Evolutionary conservation across 2,329 filamentous ascomycete species (phyloP).

Genomic region (Colletotrichum eremochloae): DNA sequence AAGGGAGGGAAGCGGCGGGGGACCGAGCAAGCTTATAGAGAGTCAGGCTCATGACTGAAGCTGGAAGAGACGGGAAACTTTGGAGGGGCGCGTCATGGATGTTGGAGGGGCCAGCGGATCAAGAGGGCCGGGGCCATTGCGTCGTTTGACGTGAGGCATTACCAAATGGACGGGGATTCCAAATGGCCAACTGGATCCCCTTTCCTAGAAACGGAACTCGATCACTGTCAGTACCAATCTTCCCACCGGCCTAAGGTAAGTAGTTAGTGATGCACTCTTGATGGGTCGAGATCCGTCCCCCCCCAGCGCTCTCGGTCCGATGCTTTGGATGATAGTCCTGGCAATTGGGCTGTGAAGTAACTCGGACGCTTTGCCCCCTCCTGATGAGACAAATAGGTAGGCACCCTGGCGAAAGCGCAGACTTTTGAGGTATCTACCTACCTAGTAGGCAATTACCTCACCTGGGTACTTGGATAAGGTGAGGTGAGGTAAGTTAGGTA

Average conservation of each 20-base stretch:
- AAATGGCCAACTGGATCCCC: constrained; percentile 21
- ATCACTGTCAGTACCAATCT: not conserved
- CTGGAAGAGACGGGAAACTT: not conserved
- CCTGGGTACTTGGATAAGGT: no score
- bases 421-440: not conserved
- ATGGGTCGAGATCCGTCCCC: constrained; percentile 29
- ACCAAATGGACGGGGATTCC: constrained; percentile 23
- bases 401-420: constrained; percentile 10
- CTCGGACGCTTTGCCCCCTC: constrained; percentile 18
- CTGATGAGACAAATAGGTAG: constrained; percentile 19
- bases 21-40: constrained; percentile 21
- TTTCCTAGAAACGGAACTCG: not conserved
- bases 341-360: not conserved
- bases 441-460: not conserved
- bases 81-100: constrained; percentile 21
- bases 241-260: not conserved
- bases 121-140: constrained; percentile 5
- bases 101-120: constrained; percentile 8
- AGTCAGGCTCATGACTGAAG: constrained; percentile 5
- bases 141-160: constrained; percentile 36
- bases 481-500: not conserved
- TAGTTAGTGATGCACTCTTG: no score
- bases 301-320: constrained; percentile 12
- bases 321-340: not conserved
- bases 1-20: not conserved